These are phyloP conservation scores for Graphium sp. DNA, from an alignment of 2,329 filamentous ascomycete genomes.

Conservation along the genomic window DNA sequence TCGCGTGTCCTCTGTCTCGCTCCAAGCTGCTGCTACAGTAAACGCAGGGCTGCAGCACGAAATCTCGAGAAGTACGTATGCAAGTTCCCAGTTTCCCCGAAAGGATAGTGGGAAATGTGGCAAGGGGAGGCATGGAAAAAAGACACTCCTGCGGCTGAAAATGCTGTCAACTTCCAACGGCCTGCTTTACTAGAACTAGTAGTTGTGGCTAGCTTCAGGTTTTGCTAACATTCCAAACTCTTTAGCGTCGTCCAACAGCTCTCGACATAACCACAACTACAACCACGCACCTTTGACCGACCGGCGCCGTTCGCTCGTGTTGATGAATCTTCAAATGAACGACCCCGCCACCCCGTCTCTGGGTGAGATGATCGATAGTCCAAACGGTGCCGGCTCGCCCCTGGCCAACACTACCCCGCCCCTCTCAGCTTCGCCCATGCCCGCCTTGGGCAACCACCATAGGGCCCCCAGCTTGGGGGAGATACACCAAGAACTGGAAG, in stretches of 20 bases:
- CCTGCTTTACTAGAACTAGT: no score
- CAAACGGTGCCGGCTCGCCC: constrained; percentile 9
- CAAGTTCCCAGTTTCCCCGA: no score
- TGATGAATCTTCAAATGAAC: constrained; percentile 60
- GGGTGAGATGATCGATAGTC: constrained; percentile 43
- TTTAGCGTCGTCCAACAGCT: constrained; percentile 35
- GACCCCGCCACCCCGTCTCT: constrained; percentile 51
- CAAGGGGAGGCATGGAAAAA: no score
- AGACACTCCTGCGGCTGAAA: no score
- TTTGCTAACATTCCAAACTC: constrained; percentile 1
- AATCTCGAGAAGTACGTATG: constrained; percentile 33
- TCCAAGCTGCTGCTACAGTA: constrained; percentile 61
- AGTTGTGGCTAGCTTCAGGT: constrained; percentile 4
- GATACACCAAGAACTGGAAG: constrained; percentile 64
- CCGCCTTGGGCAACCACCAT: constrained; percentile 35
- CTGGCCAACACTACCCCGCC: constrained; percentile 31
- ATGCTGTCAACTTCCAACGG: no score
- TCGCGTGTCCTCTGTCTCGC: constrained; percentile 49
- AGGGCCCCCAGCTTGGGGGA: constrained; percentile 58
- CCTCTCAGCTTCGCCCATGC: constrained; percentile 28
- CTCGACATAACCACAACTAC: constrained; percentile 23
- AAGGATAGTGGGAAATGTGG: no score
- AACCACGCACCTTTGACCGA: constrained; percentile 20
- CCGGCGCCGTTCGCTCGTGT: constrained; percentile 49
- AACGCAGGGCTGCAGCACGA: constrained; percentile 61